Conservation (phyloP, 805 yeast species). For the Ogataea saltuana region DNA sequence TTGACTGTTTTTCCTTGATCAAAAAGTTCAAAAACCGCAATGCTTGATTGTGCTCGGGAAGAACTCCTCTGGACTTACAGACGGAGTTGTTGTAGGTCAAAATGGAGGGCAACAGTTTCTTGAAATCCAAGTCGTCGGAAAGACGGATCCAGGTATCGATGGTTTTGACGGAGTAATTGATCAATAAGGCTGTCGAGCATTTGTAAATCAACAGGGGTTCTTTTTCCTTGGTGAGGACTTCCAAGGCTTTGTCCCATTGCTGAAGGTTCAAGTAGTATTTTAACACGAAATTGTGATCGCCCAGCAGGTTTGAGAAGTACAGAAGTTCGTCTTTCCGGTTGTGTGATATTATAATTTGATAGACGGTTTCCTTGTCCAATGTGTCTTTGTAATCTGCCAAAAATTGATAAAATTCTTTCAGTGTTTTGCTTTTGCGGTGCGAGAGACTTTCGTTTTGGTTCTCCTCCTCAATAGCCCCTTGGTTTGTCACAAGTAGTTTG, state of each 20-base stretch:
- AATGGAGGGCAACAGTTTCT: slow-evolving; percentile 72
- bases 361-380: slow-evolving; percentile 68
- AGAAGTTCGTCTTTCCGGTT: slow-evolving; percentile 65
- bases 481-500: slow-evolving; percentile 8
- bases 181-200: slow-evolving; percentile 66
- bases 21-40: slow-evolving; percentile 61
- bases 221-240: slow-evolving; percentile 51
- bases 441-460: slow-evolving; percentile 12
- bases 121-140: slow-evolving; percentile 51
- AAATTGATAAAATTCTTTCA: slow-evolving; percentile 47
- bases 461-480: slow-evolving; percentile 12
- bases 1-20: slow-evolving; percentile 45
- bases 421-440: slow-evolving; percentile 35
- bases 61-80: slow-evolving; percentile 34
- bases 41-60: slow-evolving; percentile 58
- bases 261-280: slow-evolving; percentile 67
- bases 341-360: slow-evolving; percentile 68
- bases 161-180: slow-evolving; percentile 68
- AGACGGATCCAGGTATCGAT: slow-evolving; percentile 77
- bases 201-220: slow-evolving; percentile 56
- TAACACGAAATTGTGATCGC: slow-evolving; percentile 70
- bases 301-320: slow-evolving; percentile 62
- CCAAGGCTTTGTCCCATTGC: slow-evolving; percentile 73
- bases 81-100: slow-evolving; percentile 61
- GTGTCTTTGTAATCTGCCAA: slow-evolving; percentile 45